Conservation (phyloP, 169 alveolate species). For the Plasmodium fragile region DNA sequence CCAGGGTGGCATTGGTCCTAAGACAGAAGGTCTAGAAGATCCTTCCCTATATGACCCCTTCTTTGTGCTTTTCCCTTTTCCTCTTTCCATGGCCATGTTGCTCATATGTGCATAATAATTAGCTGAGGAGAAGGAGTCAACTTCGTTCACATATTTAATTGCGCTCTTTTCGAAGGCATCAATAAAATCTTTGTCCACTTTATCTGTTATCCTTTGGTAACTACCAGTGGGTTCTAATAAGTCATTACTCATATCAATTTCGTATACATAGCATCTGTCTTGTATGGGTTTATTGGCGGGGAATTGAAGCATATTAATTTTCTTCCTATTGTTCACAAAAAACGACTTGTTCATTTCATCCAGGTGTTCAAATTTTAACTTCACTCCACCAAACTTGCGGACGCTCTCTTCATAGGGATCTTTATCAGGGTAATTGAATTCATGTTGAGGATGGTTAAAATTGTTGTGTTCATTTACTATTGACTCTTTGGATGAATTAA, state of each 20-base stretch:
- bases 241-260: conserved; percentile 14
- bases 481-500: conserved; percentile 4
- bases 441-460: neutral
- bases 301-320: conserved; percentile 31
- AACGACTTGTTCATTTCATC: neutral
- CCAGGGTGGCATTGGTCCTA: neutral
- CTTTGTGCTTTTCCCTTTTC: neutral
- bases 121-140: neutral
- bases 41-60: neutral
- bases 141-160: no score
- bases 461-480: neutral
- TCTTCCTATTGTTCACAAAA: conserved; percentile 1
- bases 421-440: neutral
- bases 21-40: neutral
- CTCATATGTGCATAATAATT: neutral
- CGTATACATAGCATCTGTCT: conserved; percentile 32
- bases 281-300: conserved; percentile 56
- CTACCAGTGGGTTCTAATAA: neutral
- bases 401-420: neutral
- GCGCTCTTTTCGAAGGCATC: neutral
- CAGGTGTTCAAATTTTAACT: neutral
- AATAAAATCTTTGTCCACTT: neutral
- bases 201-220: neutral
- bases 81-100: neutral
- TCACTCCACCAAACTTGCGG: neutral